Evolutionary conservation across 495 filamentous ascomycete species (phyloP).

Genomic region (Poronia punctata): DNA sequence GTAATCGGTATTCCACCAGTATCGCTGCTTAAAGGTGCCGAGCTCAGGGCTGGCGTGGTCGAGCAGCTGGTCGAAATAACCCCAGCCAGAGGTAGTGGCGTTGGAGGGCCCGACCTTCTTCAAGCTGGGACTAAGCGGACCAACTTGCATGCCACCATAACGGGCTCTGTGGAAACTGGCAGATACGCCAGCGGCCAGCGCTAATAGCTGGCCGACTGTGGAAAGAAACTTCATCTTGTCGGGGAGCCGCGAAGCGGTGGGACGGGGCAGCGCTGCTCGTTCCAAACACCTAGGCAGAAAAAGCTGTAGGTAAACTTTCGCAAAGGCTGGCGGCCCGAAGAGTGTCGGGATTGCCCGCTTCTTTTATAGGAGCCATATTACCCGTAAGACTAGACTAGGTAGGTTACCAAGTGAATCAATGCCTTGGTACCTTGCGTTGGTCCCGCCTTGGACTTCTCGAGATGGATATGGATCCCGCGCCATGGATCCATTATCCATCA

Average conservation of each 20-base stretch:
- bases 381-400: too few species aligned
- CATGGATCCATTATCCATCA: too few species aligned
- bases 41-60: slow-evolving; percentile 48
- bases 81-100: slow-evolving; percentile 18
- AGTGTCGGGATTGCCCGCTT: slow-evolving; percentile 1
- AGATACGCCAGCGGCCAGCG: slow-evolving; percentile 21
- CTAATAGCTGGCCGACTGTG: slow-evolving; percentile 19
- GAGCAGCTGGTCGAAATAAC: slow-evolving; percentile 47
- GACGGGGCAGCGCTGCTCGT: slow-evolving; percentile 5
- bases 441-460: too few species aligned
- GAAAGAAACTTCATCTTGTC: slow-evolving; percentile 22
- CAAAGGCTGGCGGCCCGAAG: background rate
- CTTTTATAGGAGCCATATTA: slow-evolving; percentile 4
- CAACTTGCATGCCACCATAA: slow-evolving; percentile 23
- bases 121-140: slow-evolving; percentile 18
- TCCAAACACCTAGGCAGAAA: slow-evolving; percentile 14
- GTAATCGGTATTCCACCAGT: slow-evolving; percentile 47
- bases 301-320: background rate
- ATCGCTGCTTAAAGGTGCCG: slow-evolving; percentile 53
- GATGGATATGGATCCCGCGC: too few species aligned
- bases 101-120: slow-evolving; percentile 1
- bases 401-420: too few species aligned
- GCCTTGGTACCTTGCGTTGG: too few species aligned
- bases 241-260: background rate
- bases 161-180: slow-evolving; percentile 16